Conservation (phyloP, 1,284 basidiomycete species). For the Erythrobasidium hasegawianum region DNA sequence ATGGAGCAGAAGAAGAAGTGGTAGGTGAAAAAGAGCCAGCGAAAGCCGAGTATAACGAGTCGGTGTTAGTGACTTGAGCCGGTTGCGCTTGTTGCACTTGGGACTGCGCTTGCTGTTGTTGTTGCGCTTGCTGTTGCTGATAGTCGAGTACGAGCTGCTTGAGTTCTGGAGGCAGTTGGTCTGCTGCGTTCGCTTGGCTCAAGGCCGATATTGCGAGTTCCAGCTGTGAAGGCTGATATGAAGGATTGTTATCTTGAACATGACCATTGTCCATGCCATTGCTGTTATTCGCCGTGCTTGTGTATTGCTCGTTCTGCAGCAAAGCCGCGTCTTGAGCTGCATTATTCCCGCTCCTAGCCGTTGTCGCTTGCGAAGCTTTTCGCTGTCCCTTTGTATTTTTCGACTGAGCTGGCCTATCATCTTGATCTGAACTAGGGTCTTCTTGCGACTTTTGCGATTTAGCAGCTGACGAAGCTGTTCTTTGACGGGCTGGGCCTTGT, state of each 20-base stretch:
- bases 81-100: background rate
- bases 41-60: background rate
- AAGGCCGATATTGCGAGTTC: background rate
- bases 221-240: slow-evolving; percentile 4
- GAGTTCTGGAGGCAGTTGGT: too few species aligned
- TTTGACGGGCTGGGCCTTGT: background rate
- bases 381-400: background rate
- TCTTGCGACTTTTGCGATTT: too few species aligned
- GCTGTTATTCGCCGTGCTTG: too few species aligned
- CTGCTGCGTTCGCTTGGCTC: too few species aligned
- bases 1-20: background rate
- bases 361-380: background rate
- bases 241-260: background rate
- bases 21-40: background rate
- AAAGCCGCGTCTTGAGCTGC: background rate
- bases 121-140: too few species aligned
- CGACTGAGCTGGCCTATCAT: background rate
- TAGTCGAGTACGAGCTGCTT: background rate
- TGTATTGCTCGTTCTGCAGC: too few species aligned
- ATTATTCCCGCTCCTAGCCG: background rate
- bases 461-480: too few species aligned
- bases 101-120: background rate
- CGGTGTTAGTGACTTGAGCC: background rate
- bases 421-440: background rate
- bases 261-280: too few species aligned